Evolutionary conservation across 2,329 filamentous ascomycete species (phyloP).

Genomic region (Cordyceps tenuipes): DNA sequence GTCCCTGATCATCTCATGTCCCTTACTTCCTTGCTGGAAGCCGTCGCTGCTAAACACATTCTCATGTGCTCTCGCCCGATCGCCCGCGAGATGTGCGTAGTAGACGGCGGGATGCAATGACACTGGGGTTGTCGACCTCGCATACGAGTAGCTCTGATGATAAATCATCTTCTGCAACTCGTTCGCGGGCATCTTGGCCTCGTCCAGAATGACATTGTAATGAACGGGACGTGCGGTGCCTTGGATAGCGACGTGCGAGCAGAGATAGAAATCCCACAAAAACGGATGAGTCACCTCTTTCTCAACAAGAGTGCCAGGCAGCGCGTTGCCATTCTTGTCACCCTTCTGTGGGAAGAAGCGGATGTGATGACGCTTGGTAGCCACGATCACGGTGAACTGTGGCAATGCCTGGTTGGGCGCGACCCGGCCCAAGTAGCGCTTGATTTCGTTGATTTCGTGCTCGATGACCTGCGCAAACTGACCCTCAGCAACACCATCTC

Average conservation of each 20-base stretch:
- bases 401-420: conserved; percentile 32
- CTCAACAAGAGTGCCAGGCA: conserved; percentile 84
- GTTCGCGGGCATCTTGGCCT: conserved; percentile 58
- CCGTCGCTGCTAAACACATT: conserved; percentile 36
- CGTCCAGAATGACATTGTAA: conserved; percentile 83
- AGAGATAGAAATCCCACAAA: conserved; percentile 77
- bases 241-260: conserved; percentile 67
- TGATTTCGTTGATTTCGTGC: conserved; percentile 68
- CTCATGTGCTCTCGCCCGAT: conserved; percentile 71
- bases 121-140: conserved; percentile 84
- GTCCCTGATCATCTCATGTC: conserved; percentile 30
- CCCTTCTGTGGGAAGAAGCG: conserved; percentile 72
- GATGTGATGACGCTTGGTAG: conserved; percentile 89
- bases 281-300: conserved; percentile 82
- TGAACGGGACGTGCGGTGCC: conserved; percentile 88
- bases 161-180: conserved; percentile 84
- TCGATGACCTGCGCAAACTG: conserved; percentile 75
- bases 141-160: conserved; percentile 90
- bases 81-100: conserved; percentile 85
- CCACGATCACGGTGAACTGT: conserved; percentile 78
- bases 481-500: conserved; percentile 84
- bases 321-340: conserved; percentile 72
- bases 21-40: conserved; percentile 35
- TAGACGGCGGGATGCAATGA: conserved; percentile 86
- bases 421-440: conserved; percentile 42